These are phyloP conservation scores for Fusarium temperatum DNA, from an alignment of 2,329 filamentous ascomycete genomes.

Conservation along the genomic window DNA sequence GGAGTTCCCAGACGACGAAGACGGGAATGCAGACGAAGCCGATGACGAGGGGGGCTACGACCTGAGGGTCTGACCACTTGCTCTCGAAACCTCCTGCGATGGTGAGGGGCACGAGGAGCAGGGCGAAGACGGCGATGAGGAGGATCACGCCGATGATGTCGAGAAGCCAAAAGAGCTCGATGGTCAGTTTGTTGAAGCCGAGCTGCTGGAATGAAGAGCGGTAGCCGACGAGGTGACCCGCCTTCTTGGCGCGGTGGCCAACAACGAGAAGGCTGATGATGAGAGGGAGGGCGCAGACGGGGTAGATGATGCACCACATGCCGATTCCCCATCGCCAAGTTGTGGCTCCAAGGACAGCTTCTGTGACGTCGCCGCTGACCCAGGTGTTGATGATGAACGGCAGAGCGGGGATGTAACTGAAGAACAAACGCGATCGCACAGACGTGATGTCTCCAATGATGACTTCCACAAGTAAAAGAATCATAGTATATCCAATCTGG, in stretches of 20 bases:
- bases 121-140: conserved; percentile 56
- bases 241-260: conserved; percentile 59
- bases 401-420: conserved; percentile 68
- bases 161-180: conserved; percentile 57
- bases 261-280: conserved; percentile 62
- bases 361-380: conserved; percentile 67
- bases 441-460: conserved; percentile 72
- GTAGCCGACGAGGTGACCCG: conserved; percentile 56
- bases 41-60: conserved; percentile 57
- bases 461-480: conserved; percentile 70
- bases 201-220: conserved; percentile 45
- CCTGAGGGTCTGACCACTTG: conserved; percentile 50
- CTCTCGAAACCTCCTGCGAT: conserved; percentile 54
- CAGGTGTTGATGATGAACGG: conserved; percentile 73
- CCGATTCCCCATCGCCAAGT: conserved; percentile 71
- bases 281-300: conserved; percentile 65
- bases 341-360: conserved; percentile 57
- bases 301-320: conserved; percentile 72
- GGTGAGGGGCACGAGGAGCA: conserved; percentile 57
- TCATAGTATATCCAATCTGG: conserved; percentile 70
- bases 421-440: conserved; percentile 68
- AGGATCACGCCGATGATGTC: conserved; percentile 57
- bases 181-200: conserved; percentile 46
- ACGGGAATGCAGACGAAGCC: conserved; percentile 59
- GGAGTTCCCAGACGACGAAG: conserved; percentile 60